These are phyloP conservation scores for Pseudofabraea citricarpa DNA, from an alignment of 2,329 filamentous ascomycete species.

Conservation along the genomic window DNA sequence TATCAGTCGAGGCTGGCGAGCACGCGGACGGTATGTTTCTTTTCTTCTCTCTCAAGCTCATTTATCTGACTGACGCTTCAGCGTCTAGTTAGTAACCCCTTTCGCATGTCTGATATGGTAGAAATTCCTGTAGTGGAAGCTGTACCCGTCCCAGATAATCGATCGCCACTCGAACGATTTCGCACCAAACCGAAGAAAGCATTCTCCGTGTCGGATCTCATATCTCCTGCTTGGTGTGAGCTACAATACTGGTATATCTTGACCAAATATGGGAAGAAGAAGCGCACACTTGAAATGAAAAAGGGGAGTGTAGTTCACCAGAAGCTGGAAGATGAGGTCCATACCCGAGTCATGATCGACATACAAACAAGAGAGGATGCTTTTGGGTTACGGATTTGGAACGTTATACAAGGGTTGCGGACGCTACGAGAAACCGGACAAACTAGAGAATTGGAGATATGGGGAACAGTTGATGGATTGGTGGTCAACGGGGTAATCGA, in stretches of 20 bases:
- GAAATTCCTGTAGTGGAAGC: neutral
- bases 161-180: conserved; percentile 71
- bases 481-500: conserved; percentile 90
- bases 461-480: conserved; percentile 78
- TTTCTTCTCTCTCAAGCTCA: conserved; percentile 1
- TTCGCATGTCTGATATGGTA: conserved; percentile 1
- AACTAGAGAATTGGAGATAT: conserved; percentile 75
- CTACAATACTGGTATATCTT: conserved; percentile 88
- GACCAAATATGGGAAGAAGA: conserved; percentile 70
- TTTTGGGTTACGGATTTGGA: conserved; percentile 83
- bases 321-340: conserved; percentile 78
- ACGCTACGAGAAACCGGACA: conserved; percentile 66
- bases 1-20: conserved; percentile 18
- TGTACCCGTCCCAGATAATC: conserved; percentile 32
- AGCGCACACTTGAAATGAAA: conserved; percentile 76
- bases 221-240: conserved; percentile 92
- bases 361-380: conserved; percentile 72
- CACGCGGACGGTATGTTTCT: conserved; percentile 51
- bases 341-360: conserved; percentile 69
- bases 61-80: conserved; percentile 57
- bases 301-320: conserved; percentile 76
- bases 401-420: conserved; percentile 79
- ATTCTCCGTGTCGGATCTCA: conserved; percentile 81
- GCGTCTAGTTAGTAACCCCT: conserved; percentile 53
- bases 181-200: conserved; percentile 72